phyloP scores from a whole-genome alignment of 225 moss, liverwort and hornwort genomes.

The Asterella californica region DNA sequence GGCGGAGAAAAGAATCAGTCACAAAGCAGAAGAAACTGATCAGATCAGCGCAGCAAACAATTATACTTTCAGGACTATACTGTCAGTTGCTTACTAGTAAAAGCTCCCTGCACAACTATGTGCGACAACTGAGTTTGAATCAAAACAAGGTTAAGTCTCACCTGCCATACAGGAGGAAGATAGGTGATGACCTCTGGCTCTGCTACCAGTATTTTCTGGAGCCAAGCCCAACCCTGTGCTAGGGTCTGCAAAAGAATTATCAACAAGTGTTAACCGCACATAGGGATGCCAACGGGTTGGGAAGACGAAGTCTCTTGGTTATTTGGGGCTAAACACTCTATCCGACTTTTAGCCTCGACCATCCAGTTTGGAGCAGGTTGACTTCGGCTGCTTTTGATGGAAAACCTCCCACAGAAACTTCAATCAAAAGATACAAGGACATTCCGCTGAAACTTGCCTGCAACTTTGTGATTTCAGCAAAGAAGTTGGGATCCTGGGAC shows the following conservation, averaged over 20 bases:
- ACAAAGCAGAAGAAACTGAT: no score
- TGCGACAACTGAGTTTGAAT: neutral
- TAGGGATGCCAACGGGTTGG: neutral
- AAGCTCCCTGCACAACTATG: neutral
- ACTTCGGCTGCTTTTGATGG: neutral
- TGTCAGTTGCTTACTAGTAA: no score
- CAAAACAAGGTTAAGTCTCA: slow-evolving; percentile 13
- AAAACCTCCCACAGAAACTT: neutral
- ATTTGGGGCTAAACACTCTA: neutral
- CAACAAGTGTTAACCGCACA: neutral
- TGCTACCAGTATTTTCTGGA: slow-evolving; percentile 63
- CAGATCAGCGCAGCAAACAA: no score
- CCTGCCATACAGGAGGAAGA: slow-evolving; percentile 94
- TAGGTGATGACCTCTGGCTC: slow-evolving; percentile 84
- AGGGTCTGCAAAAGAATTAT: slow-evolving; percentile 56
- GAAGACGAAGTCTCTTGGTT: neutral
- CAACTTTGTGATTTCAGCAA: slow-evolving; percentile 74
- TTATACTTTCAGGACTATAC: no score
- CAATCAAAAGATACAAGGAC: neutral
- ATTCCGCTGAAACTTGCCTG: slow-evolving; percentile 44
- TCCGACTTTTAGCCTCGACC: neutral
- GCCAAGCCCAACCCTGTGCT: slow-evolving; percentile 89
- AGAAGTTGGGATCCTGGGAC: slow-evolving; percentile 77
- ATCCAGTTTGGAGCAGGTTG: no score
- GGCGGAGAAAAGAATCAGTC: no score